Base-by-base conservation (phyloP, 106 monocot species). In the Vanilla planifolia region DNA sequence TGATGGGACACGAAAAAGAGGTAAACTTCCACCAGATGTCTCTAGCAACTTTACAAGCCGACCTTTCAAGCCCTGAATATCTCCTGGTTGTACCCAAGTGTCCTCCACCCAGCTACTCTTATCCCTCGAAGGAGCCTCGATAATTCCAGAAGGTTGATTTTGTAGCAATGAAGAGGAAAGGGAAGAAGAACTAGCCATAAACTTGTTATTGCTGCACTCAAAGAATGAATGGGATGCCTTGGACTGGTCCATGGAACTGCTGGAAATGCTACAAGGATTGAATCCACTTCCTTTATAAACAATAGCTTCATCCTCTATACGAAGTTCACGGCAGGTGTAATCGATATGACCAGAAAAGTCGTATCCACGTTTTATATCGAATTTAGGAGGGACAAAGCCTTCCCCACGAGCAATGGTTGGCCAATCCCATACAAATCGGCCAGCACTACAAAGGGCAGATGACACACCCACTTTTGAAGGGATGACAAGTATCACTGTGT, bases 381-480 rank as follows among this genome's bases (percentile, higher is more conserved):
- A 40, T 52, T 48, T 91, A 13, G 89, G 79, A 21, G 81, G 64
- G n/a, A 81, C 71, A 75, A 84, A 79, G 61, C 83, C 86, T 71
- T 80, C 87, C 13, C 96, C 96, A 67, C 84, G 83, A 2, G 84
- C 91, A 40, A 96, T 72, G 51, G 84, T 78, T 56, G 80, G 72
- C 96, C 96, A 96, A 50, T 96, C 96, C 96, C 96, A 96, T 6
- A 96, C 83, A 62, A 84, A 96, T 32, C 69, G 59, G 32, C 91
- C 96, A 9, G 91, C 96, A 75, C 77, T 91, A 56, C 76, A 77
- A 30, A 96, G 53, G 43, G 96, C 84, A 1, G 81, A 76, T 9
- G 91, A 74, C 8, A 94, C 96, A 28, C 70, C 72, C 20, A 83
- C 81, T 37, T 71, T 62, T 19, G 72, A 70, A 15, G 96, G 96